A percentile compares a stretch with the other conserved stretches of the same genome.
phyloP scores from a whole-genome alignment of 805 yeast species.

The Ogataea siamensis region DNA sequence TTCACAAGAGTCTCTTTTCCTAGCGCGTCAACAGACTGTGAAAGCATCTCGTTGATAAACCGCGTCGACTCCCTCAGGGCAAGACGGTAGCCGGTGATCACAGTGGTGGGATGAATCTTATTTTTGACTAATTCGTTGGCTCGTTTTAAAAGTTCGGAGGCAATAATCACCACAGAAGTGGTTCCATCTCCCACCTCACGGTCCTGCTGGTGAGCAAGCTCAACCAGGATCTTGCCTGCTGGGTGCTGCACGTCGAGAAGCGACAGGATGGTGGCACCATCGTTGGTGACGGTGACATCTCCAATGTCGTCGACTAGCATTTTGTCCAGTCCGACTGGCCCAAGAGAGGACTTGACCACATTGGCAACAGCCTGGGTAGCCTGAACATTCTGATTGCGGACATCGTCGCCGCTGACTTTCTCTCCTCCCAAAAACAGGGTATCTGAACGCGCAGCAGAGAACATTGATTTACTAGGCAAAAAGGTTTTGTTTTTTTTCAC shows the following conservation, averaged over 20 bases:
- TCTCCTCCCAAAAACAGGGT: slow-evolving; percentile 95
- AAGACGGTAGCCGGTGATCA: slow-evolving; percentile 92
- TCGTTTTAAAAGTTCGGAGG: slow-evolving; percentile 85
- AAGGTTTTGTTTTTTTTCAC: slow-evolving; percentile 4
- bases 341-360: slow-evolving; percentile 86
- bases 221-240: slow-evolving; percentile 95
- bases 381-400: slow-evolving; percentile 91
- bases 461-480: slow-evolving; percentile 38
- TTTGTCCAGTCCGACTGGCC: slow-evolving; percentile 98
- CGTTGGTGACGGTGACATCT: slow-evolving; percentile 97
- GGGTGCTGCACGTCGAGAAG: slow-evolving; percentile 97
- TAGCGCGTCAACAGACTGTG: slow-evolving; percentile 72
- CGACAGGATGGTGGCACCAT: slow-evolving; percentile 94
- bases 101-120: slow-evolving; percentile 96
- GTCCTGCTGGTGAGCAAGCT: slow-evolving; percentile 97
- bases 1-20: slow-evolving; percentile 83
- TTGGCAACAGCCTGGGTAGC: slow-evolving; percentile 89
- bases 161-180: slow-evolving; percentile 94
- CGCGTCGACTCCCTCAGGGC: slow-evolving; percentile 89
- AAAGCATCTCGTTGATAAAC: slow-evolving; percentile 80
- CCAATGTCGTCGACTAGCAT: slow-evolving; percentile 99
- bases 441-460: slow-evolving; percentile 81
- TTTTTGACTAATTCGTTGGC: slow-evolving; percentile 93
- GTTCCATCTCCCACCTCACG: slow-evolving; percentile 99
- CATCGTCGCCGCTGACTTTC: slow-evolving; percentile 92